Conservation (phyloP, 495 filamentous ascomycete genomes). For the Talaromyces nanjingensis region DNA sequence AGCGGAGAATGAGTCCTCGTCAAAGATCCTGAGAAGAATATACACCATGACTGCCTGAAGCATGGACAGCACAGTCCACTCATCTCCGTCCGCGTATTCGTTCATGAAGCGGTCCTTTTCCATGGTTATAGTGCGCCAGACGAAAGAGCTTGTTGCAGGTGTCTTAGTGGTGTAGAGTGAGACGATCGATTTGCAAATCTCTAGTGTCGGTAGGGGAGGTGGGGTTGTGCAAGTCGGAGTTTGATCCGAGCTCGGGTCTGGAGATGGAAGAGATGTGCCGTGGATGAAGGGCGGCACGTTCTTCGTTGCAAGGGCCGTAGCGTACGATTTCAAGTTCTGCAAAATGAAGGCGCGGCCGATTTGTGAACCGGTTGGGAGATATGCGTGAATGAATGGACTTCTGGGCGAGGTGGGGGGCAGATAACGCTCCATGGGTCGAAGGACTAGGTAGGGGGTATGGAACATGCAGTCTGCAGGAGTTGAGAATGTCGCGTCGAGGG, state of each 20-base stretch:
- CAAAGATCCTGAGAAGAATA: not conserved
- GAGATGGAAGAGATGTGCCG: not conserved
- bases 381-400: not conserved
- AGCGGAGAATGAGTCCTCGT: not conserved
- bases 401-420: not conserved
- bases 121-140: not conserved
- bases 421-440: not conserved
- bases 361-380: not conserved
- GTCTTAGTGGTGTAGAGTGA: not conserved
- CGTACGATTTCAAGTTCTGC: not conserved
- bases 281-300: not conserved
- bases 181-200: not conserved
- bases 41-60: not conserved
- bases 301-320: not conserved
- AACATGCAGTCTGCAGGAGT: not conserved
- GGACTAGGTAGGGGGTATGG: not conserved
- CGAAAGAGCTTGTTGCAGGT: not conserved
- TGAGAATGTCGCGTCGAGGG: not conserved
- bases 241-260: not conserved
- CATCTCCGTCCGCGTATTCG: not conserved
- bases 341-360: not conserved
- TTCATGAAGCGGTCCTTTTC: not conserved
- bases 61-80: not conserved
- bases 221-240: not conserved
- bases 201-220: not conserved